phyloP scores from a whole-genome alignment of 1,139 yeast species.

The Yamadazyma trypodendri region DNA sequence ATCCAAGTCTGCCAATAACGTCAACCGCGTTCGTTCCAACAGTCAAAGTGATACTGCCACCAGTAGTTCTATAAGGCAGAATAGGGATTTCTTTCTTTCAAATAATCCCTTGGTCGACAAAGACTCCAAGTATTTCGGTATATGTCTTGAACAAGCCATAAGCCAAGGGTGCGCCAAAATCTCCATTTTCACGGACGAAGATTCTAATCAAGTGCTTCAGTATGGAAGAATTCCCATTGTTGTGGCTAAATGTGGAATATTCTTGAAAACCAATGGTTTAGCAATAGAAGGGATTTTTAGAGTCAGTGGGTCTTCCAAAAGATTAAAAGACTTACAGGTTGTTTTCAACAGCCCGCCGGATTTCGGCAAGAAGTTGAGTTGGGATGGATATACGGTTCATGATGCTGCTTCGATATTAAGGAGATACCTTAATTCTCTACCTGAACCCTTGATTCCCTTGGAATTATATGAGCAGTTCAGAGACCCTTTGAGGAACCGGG shows the following conservation, averaged over 20 bases:
- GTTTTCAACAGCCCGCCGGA: conserved; percentile 84
- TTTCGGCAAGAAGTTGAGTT: conserved; percentile 80
- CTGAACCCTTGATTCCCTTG: conserved; percentile 89
- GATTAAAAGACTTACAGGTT: conserved; percentile 82
- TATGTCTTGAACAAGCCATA: conserved; percentile 68
- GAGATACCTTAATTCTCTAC: conserved; percentile 80
- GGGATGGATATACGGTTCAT: conserved; percentile 97
- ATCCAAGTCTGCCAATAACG: conserved; percentile 50
- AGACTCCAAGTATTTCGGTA: conserved; percentile 76
- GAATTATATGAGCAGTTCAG: conserved; percentile 76
- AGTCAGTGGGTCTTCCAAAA: conserved; percentile 86
- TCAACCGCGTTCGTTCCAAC: conserved; percentile 39
- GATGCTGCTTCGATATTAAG: conserved; percentile 92
- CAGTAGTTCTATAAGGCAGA: conserved; percentile 42
- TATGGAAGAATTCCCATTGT: conserved; percentile 84
- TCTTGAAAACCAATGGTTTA: conserved; percentile 71
- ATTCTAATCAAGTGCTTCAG: conserved; percentile 52
- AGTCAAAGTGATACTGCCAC: conserved; percentile 22
- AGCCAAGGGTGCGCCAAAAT: conserved; percentile 74
- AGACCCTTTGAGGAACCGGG: conserved; percentile 65
- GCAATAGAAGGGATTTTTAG: conserved; percentile 89
- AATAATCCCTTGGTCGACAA: conserved; percentile 45
- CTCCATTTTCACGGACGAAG: conserved; percentile 54
- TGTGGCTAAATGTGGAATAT: conserved; percentile 95
- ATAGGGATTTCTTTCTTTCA: conserved; percentile 55